phyloP scores from a whole-genome alignment of 2,329 filamentous ascomycete genomes.

The Fusarium sp. region DNA sequence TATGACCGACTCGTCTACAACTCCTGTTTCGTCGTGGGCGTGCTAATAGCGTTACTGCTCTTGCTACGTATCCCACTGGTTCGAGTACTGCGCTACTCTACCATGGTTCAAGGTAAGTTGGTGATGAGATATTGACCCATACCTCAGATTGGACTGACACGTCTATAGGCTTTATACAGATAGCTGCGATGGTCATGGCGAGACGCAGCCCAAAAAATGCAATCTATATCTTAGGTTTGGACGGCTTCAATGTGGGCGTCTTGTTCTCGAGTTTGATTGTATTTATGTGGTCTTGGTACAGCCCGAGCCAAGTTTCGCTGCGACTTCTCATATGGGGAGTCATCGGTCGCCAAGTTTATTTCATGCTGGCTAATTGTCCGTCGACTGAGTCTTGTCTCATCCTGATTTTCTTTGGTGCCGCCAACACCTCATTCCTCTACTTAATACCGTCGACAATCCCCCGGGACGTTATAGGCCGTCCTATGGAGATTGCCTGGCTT shows the following conservation, averaged over 20 bases:
- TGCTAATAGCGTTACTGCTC: background rate
- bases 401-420: too few species aligned
- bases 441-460: background rate
- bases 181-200: too few species aligned
- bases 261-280: background rate
- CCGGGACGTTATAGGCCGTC: background rate
- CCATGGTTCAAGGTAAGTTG: slow-evolving; percentile 8
- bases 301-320: background rate
- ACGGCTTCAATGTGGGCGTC: background rate
- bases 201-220: too few species aligned
- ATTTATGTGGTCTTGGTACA: slow-evolving; percentile 15
- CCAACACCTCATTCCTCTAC: background rate
- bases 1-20: background rate
- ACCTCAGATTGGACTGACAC: too few species aligned
- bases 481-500: slow-evolving; percentile 18
- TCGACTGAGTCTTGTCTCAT: too few species aligned
- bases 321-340: background rate
- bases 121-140: too few species aligned
- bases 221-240: too few species aligned
- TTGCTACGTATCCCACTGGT: background rate
- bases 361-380: background rate
- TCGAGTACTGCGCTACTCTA: slow-evolving; percentile 2
- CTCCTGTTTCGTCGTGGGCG: background rate
- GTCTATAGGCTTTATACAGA: too few species aligned
- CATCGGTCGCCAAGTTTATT: background rate